These are phyloP conservation scores for Scenedesmus sp. DNA, from an alignment of 163 green algal genomes.

Conservation along the genomic window DNA sequence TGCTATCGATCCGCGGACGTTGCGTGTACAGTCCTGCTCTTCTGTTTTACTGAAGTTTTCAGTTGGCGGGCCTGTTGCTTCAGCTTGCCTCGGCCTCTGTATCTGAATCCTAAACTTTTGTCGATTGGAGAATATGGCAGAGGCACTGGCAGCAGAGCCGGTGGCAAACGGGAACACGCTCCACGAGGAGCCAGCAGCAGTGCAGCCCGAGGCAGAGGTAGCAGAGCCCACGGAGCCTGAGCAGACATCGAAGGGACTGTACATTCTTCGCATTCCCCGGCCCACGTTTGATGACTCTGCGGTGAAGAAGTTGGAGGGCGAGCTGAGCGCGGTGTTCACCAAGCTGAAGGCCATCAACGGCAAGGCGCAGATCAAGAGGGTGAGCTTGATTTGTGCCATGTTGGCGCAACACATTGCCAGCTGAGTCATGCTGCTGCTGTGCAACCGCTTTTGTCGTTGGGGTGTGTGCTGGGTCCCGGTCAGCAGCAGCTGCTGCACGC, in stretches of 20 bases:
- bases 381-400: constrained; percentile 42
- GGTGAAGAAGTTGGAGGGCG: constrained; percentile 62
- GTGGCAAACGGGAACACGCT: constrained; percentile 22
- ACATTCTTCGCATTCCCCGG: constrained; percentile 68
- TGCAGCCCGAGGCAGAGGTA: constrained; percentile 9
- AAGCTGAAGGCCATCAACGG: constrained; percentile 70
- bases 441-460: constrained; percentile 15
- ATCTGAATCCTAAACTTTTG: not conserved
- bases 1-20: not conserved
- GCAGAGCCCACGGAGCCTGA: constrained; percentile 32
- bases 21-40: not conserved
- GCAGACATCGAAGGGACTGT: constrained; percentile 52
- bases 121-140: not conserved
- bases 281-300: constrained; percentile 61
- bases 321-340: constrained; percentile 63
- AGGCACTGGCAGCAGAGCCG: constrained; percentile 13
- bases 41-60: constrained; percentile 10
- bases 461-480: not conserved
- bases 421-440: not conserved
- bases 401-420: not conserved
- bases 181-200: constrained; percentile 20
- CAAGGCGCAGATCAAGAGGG: constrained; percentile 62
- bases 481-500: not conserved
- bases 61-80: not conserved
- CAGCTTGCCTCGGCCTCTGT: not conserved